Percentiles rank a stretch among this genome's conserved stretches.
Evolutionary conservation across 2,329 filamentous ascomycete species (phyloP).

Genomic region (Coniochaeta sp.): DNA sequence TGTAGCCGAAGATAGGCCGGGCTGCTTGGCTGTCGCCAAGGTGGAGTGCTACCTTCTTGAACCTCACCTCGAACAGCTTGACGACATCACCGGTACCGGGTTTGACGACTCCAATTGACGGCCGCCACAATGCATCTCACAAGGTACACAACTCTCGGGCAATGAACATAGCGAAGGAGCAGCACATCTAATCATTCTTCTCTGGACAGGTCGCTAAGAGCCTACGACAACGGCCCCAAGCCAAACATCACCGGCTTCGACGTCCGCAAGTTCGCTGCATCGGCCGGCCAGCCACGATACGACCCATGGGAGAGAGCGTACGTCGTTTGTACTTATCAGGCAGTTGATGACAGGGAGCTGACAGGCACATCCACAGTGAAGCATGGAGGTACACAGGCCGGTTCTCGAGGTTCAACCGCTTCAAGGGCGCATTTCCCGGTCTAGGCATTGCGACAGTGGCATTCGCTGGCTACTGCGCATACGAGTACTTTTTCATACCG

Average conservation of each 20-base stretch:
- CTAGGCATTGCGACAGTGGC: constrained; percentile 88
- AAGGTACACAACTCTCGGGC: constrained; percentile 19
- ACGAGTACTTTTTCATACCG: constrained; percentile 80
- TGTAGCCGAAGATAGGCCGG: too few relatives aligned
- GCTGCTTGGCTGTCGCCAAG: too few relatives aligned
- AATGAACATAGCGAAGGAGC: constrained; percentile 26
- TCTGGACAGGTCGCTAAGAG: constrained; percentile 38
- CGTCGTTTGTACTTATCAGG: constrained; percentile 21
- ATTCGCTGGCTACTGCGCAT: constrained; percentile 82
- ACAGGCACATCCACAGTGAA: constrained; percentile 52
- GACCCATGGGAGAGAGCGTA: constrained; percentile 61
- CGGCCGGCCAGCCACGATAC: constrained; percentile 55
- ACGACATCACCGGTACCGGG: neutral
- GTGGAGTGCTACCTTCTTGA: neutral
- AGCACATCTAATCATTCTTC: constrained; percentile 6
- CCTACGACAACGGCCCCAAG: constrained; percentile 38
- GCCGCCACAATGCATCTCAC: constrained; percentile 16
- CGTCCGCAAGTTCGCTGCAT: constrained; percentile 67
- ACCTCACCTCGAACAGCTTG: neutral
- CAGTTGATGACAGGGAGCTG: neutral
- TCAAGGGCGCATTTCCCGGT: constrained; percentile 80
- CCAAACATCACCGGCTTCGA: constrained; percentile 90
- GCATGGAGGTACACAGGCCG: constrained; percentile 88
- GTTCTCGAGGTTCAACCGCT: constrained; percentile 84
- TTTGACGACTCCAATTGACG: constrained; percentile 4